A percentile compares a stretch with the other conserved stretches of the same genome.
These are phyloP conservation scores for Wickerhamia fluorescens DNA, from an alignment of 805 yeast species.

Conservation along the genomic window DNA sequence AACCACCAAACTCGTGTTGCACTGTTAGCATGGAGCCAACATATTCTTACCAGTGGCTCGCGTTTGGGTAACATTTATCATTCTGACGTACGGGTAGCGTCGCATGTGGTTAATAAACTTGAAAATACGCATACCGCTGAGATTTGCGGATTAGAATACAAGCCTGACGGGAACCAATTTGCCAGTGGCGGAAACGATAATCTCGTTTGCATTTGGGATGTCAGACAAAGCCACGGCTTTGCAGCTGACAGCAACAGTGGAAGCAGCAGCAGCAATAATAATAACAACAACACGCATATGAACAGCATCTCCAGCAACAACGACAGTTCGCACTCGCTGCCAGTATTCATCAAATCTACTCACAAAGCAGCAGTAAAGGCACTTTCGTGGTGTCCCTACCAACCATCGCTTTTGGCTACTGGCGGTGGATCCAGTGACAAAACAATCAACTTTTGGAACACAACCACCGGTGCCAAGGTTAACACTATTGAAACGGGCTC, in stretches of 20 bases:
- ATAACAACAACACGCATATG: slow-evolving; percentile 8
- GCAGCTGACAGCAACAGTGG: too few species aligned
- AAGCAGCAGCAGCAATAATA: too few species aligned
- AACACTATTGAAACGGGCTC: slow-evolving; percentile 88
- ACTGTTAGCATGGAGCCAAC: slow-evolving; percentile 78
- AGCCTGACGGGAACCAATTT: slow-evolving; percentile 74
- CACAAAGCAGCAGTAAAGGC: slow-evolving; percentile 97
- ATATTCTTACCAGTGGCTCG: slow-evolving; percentile 79
- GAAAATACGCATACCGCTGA: slow-evolving; percentile 64
- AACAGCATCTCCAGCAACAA: slow-evolving; percentile 4
- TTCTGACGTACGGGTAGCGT: slow-evolving; percentile 82
- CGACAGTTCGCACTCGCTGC: slow-evolving; percentile 25
- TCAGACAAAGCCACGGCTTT: slow-evolving; percentile 37
- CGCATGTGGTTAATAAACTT: slow-evolving; percentile 60
- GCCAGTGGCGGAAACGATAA: slow-evolving; percentile 96
- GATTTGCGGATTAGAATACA: slow-evolving; percentile 87
- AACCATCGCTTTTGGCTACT: slow-evolving; percentile 75
- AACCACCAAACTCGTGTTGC: slow-evolving; percentile 65
- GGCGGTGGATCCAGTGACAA: slow-evolving; percentile 95
- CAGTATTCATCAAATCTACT: slow-evolving; percentile 66
- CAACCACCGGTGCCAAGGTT: slow-evolving; percentile 80
- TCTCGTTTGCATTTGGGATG: slow-evolving; percentile 89
- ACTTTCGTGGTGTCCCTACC: slow-evolving; percentile 89
- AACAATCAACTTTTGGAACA: slow-evolving; percentile 90
- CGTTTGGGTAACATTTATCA: slow-evolving; percentile 77